Conservation (phyloP, 768 basidiomycete species). For the Tulasnella sp. region DNA sequence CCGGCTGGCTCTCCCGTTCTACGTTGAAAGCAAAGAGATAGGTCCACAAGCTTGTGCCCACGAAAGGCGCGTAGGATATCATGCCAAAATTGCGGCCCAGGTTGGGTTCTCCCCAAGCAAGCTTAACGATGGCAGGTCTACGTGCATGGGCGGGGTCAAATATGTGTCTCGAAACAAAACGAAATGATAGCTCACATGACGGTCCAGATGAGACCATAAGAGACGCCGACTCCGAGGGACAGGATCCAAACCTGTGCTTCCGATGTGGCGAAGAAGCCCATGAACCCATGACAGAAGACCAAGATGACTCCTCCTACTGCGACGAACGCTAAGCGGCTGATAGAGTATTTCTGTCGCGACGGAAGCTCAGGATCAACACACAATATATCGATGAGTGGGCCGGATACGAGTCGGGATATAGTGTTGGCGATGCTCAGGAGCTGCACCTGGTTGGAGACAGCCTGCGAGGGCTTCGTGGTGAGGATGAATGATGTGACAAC, state of each 20-base stretch:
- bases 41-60: slow-evolving; percentile 65
- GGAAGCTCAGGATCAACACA: slow-evolving; percentile 44
- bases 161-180: not conserved
- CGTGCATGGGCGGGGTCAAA: not conserved
- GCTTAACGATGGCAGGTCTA: slow-evolving; percentile 59
- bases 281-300: slow-evolving; percentile 43
- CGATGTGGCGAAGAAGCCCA: slow-evolving; percentile 36
- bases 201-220: slow-evolving; percentile 62
- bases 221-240: slow-evolving; percentile 54
- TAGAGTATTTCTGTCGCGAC: slow-evolving; percentile 33
- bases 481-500: slow-evolving; percentile 34
- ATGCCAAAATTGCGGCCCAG: slow-evolving; percentile 53
- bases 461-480: slow-evolving; percentile 27
- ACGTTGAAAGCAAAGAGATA: slow-evolving; percentile 61
- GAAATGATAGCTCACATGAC: slow-evolving; percentile 42
- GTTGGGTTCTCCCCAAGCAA: slow-evolving; percentile 60
- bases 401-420: slow-evolving; percentile 50
- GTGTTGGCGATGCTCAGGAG: slow-evolving; percentile 63
- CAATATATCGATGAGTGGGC: slow-evolving; percentile 59
- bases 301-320: slow-evolving; percentile 37
- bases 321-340: slow-evolving; percentile 56
- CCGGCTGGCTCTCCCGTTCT: slow-evolving; percentile 32
- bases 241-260: slow-evolving; percentile 54
- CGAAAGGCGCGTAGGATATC: slow-evolving; percentile 61
- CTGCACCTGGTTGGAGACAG: slow-evolving; percentile 51